Conservation (phyloP, 2,329 filamentous ascomycete genomes). For the Chaetomium sp. region DNA sequence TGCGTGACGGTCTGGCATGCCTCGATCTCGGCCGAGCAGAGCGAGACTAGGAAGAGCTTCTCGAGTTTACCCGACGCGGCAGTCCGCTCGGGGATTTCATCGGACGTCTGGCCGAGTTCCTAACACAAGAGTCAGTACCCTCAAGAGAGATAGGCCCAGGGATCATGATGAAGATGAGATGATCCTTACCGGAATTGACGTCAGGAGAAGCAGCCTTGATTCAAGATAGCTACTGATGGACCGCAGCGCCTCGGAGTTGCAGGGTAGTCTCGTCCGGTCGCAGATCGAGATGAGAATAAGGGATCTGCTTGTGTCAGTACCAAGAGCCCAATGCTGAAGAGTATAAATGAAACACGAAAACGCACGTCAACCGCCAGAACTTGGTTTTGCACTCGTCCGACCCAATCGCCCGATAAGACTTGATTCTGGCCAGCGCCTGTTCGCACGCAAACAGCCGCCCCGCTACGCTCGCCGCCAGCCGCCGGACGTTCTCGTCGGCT, state of each 20-base stretch:
- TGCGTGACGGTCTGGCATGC: constrained; percentile 58
- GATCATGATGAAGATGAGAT: background rate
- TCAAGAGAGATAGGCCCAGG: too few relatives aligned
- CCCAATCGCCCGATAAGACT: constrained; percentile 31
- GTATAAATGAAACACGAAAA: background rate
- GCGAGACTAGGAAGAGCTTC: constrained; percentile 54
- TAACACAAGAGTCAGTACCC: constrained; percentile 23
- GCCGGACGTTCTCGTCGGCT: constrained; percentile 42
- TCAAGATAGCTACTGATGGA: constrained; percentile 51
- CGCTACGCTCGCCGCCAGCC: constrained; percentile 42
- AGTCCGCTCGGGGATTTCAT: constrained; percentile 49
- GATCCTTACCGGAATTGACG: constrained; percentile 38
- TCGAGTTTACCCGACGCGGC: constrained; percentile 51
- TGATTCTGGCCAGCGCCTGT: constrained; percentile 31
- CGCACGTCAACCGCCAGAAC: constrained; percentile 50
- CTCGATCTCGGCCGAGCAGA: constrained; percentile 60
- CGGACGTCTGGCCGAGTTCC: constrained; percentile 49
- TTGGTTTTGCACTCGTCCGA: constrained; percentile 35
- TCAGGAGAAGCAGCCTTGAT: constrained; percentile 47
- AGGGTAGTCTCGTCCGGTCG: constrained; percentile 39
- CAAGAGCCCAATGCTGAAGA: background rate
- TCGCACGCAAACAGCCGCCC: constrained; percentile 41
- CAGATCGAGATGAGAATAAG: constrained; percentile 43
- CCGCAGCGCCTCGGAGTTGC: constrained; percentile 38
- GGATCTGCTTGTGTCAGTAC: constrained; percentile 30